Conservation (phyloP, 1,284 basidiomycete species). For the Irpex sp. region DNA sequence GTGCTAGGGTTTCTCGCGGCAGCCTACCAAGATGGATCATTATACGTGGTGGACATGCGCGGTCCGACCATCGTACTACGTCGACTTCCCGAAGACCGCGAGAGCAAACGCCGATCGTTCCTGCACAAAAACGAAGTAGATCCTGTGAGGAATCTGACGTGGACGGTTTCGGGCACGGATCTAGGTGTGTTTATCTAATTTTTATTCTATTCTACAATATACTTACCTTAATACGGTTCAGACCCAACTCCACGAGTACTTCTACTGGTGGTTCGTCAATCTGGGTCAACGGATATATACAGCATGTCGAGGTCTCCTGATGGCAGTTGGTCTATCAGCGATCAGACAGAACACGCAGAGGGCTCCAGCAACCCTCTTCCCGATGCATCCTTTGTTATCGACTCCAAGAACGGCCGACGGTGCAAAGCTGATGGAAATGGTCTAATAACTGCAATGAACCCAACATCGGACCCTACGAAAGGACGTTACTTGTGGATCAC, state of each 20-base stretch:
- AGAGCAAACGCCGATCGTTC: slow-evolving; percentile 26
- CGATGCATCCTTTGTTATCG: slow-evolving; percentile 56
- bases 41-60: slow-evolving; percentile 70
- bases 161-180: slow-evolving; percentile 48
- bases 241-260: slow-evolving; percentile 55
- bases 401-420: slow-evolving; percentile 50
- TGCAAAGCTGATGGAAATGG: slow-evolving; percentile 43
- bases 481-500: slow-evolving; percentile 42
- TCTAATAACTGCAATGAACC: slow-evolving; percentile 31
- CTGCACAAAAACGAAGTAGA: slow-evolving; percentile 31
- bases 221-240: slow-evolving; percentile 18
- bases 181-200: slow-evolving; percentile 15
- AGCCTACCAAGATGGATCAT: slow-evolving; percentile 55
- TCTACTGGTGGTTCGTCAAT: slow-evolving; percentile 57
- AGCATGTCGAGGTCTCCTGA: slow-evolving; percentile 41
- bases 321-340: slow-evolving; percentile 46
- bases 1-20: slow-evolving; percentile 71
- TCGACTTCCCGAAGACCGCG: slow-evolving; percentile 29
- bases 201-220: background rate
- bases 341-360: slow-evolving; percentile 38
- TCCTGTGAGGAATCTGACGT: slow-evolving; percentile 53
- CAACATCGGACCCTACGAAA: slow-evolving; percentile 4
- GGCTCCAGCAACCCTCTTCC: slow-evolving; percentile 48
- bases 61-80: slow-evolving; percentile 62
- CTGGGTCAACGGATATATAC: slow-evolving; percentile 59